These are phyloP conservation scores for Colletotrichum sp. DNA, from an alignment of 2,329 filamentous ascomycete genomes.

Conservation along the genomic window DNA sequence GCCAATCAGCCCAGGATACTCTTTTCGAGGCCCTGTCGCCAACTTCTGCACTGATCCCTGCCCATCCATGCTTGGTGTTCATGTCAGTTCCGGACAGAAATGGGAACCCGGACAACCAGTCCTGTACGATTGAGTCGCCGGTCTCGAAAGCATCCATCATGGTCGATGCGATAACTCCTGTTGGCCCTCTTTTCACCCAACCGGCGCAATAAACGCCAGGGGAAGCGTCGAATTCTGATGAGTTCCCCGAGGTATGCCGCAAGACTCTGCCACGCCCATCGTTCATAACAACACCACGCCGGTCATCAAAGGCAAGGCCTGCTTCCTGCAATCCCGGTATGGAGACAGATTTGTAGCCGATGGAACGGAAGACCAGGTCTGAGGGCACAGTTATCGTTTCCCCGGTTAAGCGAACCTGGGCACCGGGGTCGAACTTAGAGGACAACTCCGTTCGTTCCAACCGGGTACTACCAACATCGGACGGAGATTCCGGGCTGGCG, in stretches of 20 bases:
- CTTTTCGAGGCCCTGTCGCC: slow-evolving; percentile 57
- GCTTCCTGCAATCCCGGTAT: slow-evolving; percentile 76
- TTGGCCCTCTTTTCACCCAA: slow-evolving; percentile 95
- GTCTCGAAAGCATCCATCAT: slow-evolving; percentile 95
- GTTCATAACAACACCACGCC: slow-evolving; percentile 79
- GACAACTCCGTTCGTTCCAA: slow-evolving; percentile 69
- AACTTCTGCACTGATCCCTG: slow-evolving; percentile 70
- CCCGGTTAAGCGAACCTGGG: slow-evolving; percentile 54
- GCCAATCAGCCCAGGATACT: slow-evolving; percentile 87
- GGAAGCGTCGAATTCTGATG: slow-evolving; percentile 47
- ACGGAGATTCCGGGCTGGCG: slow-evolving; percentile 47
- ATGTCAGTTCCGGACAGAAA: slow-evolving; percentile 39
- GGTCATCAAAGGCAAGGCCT: slow-evolving; percentile 78
- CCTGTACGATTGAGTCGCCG: slow-evolving; percentile 81
- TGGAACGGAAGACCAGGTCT: slow-evolving; percentile 85
- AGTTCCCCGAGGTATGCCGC: slow-evolving; percentile 33
- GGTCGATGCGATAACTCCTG: slow-evolving; percentile 93
- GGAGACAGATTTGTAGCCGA: slow-evolving; percentile 87
- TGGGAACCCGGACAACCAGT: slow-evolving; percentile 62
- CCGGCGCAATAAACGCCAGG: slow-evolving; percentile 90
- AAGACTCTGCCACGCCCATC: slow-evolving; percentile 78
- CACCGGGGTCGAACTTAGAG: slow-evolving; percentile 58
- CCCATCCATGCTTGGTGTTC: slow-evolving; percentile 67
- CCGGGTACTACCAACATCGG: slow-evolving; percentile 65
- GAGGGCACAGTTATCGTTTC: slow-evolving; percentile 63